A percentile compares a stretch with the other conserved stretches of the same genome.
phyloP scores from a whole-genome alignment of 139 green algal genomes.

The Chlamydomonas sphaeroides region DNA sequence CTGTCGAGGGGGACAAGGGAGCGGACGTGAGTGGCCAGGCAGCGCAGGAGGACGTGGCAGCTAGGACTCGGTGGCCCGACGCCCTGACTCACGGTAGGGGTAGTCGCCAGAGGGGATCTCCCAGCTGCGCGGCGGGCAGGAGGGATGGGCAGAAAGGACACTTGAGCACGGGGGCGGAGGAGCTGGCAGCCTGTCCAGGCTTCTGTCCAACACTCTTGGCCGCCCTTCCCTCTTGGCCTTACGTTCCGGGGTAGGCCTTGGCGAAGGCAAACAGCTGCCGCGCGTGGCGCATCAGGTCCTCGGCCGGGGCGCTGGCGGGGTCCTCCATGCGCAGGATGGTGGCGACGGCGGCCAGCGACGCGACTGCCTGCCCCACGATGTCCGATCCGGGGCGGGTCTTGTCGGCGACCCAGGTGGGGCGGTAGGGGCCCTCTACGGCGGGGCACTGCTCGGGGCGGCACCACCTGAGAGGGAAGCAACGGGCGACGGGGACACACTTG shows the following conservation, averaged over 20 bases:
- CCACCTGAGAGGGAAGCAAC: no score
- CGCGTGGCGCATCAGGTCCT: constrained; percentile 38
- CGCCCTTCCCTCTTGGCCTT: no score
- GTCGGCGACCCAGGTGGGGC: constrained; percentile 30
- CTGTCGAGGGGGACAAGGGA: no score
- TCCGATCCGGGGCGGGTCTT: constrained; percentile 47
- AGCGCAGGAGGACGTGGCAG: no score
- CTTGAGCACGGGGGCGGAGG: no score
- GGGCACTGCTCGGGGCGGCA: constrained; percentile 66
- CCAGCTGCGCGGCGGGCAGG: background rate
- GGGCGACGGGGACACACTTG: no score
- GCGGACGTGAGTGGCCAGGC: no score
- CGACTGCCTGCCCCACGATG: constrained; percentile 55
- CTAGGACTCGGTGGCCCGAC: no score
- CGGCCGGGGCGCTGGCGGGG: constrained; percentile 20
- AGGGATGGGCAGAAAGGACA: background rate
- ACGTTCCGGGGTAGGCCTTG: constrained; percentile 48
- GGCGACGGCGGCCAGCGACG: constrained; percentile 53
- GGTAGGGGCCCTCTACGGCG: constrained; percentile 27
- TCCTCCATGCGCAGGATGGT: constrained; percentile 43
- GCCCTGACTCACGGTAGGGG: constrained; percentile 1
- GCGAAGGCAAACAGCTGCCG: constrained; percentile 53
- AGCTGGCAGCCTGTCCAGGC: no score
- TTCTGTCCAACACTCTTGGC: no score
- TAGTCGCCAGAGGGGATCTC: constrained; percentile 15